Evolutionary conservation across 306 rosid genomes (phyloP).

Genomic region (Trichosanthes cucumerina): DNA sequence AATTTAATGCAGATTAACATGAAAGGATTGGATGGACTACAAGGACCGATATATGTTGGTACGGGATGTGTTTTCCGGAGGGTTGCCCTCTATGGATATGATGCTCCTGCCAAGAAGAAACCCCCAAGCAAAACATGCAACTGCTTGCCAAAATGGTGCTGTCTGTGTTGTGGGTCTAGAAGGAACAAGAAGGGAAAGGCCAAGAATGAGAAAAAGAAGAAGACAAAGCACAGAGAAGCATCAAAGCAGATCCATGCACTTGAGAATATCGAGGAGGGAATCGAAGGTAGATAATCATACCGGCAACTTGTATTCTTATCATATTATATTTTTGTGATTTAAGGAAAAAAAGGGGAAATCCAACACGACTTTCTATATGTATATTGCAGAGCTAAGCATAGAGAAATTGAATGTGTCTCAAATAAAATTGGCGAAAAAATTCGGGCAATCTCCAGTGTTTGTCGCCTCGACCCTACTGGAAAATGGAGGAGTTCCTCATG

Average conservation of each 20-base stretch:
- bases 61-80: conserved; percentile 96
- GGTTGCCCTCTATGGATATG: conserved; percentile 77
- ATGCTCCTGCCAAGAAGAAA: conserved; percentile 82
- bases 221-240: conserved; percentile 75
- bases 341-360: neutral
- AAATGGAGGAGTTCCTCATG: conserved; percentile 63
- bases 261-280: conserved; percentile 83
- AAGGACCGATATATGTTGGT: conserved; percentile 97
- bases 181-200: conserved; percentile 50
- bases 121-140: conserved; percentile 85
- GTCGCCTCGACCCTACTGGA: conserved; percentile 65
- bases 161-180: conserved; percentile 51
- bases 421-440: conserved; percentile 75
- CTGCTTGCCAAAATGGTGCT: conserved; percentile 94
- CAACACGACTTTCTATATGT: neutral
- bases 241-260: conserved; percentile 96
- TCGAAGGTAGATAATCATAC: conserved; percentile 39
- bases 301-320: neutral
- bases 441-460: conserved; percentile 90
- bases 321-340: neutral
- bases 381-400: conserved; percentile 39
- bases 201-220: conserved; percentile 61
- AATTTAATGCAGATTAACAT: conserved; percentile 66
- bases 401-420: conserved; percentile 40
- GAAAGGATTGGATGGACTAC: conserved; percentile 93